Evolutionary conservation across 129 eudicot genomes (phyloP).

Genomic region (Silybum marianum): DNA sequence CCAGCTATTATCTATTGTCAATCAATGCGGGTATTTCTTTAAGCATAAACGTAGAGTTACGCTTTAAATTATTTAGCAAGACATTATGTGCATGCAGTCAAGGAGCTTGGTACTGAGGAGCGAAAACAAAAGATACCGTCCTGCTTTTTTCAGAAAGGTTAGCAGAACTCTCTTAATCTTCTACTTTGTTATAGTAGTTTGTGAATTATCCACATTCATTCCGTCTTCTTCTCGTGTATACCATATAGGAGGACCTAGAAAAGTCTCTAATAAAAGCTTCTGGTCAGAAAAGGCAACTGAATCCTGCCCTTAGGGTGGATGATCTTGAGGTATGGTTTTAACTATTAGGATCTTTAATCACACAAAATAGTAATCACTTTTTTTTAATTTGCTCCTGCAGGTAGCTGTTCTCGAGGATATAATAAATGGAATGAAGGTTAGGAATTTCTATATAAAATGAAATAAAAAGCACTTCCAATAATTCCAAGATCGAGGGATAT

Average conservation of each 20-base stretch:
- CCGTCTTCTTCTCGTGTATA: conserved; percentile 11
- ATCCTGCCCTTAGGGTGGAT: conserved; percentile 66
- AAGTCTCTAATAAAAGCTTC: conserved; percentile 72
- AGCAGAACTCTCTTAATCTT: conserved; percentile 15
- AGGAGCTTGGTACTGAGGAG: conserved; percentile 74
- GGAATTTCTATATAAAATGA: conserved; percentile 5
- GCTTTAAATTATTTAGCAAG: not conserved
- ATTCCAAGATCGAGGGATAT: not conserved
- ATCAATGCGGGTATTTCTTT: not conserved
- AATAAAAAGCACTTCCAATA: not conserved
- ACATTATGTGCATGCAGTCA: conserved; percentile 54
- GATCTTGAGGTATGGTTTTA: conserved; percentile 62
- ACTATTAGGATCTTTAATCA: not conserved
- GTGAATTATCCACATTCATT: not conserved
- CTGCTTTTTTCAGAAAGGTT: conserved; percentile 95
- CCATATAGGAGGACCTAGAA: conserved; percentile 83
- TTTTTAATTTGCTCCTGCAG: conserved; percentile 31
- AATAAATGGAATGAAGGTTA: conserved; percentile 85
- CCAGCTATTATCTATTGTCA: not conserved
- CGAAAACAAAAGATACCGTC: conserved; percentile 68
- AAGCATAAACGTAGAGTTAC: not conserved
- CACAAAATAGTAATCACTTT: not conserved
- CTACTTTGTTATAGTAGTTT: not conserved
- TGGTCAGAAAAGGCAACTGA: conserved; percentile 46
- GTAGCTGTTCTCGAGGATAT: conserved; percentile 90